Evolutionary conservation across 1,284 basidiomycete genomes (phyloP).

Genomic region (Pseudomicrostroma phylloplanum): DNA sequence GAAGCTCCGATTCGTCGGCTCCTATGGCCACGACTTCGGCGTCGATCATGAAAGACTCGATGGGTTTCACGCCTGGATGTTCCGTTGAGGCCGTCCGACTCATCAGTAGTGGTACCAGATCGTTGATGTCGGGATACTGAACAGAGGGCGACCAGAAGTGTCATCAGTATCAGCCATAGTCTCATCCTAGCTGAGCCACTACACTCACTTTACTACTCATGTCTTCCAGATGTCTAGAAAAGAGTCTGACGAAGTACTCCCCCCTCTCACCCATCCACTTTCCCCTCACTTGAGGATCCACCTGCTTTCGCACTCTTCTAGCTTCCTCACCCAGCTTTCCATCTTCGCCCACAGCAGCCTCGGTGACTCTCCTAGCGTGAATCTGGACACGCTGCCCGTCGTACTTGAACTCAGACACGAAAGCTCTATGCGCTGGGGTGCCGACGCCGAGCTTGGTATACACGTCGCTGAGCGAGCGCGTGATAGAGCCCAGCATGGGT

Average conservation of each 20-base stretch:
- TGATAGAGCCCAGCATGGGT: slow-evolving; percentile 57
- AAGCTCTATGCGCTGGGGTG: slow-evolving; percentile 27
- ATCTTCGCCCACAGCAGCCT: slow-evolving; percentile 2
- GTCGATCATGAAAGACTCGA: slow-evolving; percentile 73
- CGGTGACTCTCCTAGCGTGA: neutral
- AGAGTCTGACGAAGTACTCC: slow-evolving; percentile 62
- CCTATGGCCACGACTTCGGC: slow-evolving; percentile 60
- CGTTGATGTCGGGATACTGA: slow-evolving; percentile 75
- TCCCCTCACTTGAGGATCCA: slow-evolving; percentile 18
- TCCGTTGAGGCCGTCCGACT: slow-evolving; percentile 15
- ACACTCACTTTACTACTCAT: slow-evolving; percentile 63
- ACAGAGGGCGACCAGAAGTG: neutral
- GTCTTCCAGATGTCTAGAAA: slow-evolving; percentile 82
- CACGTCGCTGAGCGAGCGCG: slow-evolving; percentile 74
- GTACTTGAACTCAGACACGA: slow-evolving; percentile 65
- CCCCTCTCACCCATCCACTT: slow-evolving; percentile 38
- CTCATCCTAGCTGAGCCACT: neutral
- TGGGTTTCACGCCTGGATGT: slow-evolving; percentile 18
- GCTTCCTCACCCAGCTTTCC: slow-evolving; percentile 1
- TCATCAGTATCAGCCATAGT: neutral
- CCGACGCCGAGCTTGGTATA: slow-evolving; percentile 60
- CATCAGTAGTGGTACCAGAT: slow-evolving; percentile 49
- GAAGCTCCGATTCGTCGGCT: slow-evolving; percentile 22
- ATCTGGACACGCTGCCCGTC: slow-evolving; percentile 84
- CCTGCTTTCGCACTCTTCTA: neutral